Percentiles rank a stretch among this genome's conserved stretches.
Conservation (phyloP, 2,329 filamentous ascomycete species). For the Exophiala aquamarina region DNA sequence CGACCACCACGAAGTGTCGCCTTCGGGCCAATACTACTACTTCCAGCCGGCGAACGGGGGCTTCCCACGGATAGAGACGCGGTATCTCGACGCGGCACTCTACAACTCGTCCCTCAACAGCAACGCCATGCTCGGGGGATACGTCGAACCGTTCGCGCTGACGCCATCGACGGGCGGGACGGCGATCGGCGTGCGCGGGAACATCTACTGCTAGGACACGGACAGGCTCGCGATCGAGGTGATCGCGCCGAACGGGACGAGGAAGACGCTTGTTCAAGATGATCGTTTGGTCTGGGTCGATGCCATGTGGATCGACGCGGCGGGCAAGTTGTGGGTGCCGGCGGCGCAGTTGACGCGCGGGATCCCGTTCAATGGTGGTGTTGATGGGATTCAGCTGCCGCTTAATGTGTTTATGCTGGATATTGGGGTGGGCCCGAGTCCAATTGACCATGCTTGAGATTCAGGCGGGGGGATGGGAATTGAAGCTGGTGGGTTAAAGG, state of each 20-base stretch:
- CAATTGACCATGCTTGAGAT: conserved; percentile 16
- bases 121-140: conserved; percentile 28
- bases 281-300: conserved; percentile 17
- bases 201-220: conserved; percentile 39
- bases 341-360: conserved; percentile 20
- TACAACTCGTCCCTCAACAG: conserved; percentile 34
- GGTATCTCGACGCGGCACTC: conserved; percentile 34
- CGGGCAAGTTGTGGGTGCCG: conserved; percentile 18
- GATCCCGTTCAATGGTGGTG: conserved; percentile 13
- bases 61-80: conserved; percentile 36
- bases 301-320: conserved; percentile 20
- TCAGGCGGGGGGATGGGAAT: too few relatives aligned
- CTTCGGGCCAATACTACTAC: conserved; percentile 38
- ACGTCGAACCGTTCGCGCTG: conserved; percentile 32
- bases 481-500: too few relatives aligned
- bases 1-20: conserved; percentile 42
- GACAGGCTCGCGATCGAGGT: conserved; percentile 26
- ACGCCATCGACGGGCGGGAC: conserved; percentile 40
- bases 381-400: conserved; percentile 9
- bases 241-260: conserved; percentile 18
- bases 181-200: conserved; percentile 39
- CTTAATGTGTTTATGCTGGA: conserved; percentile 16
- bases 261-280: conserved; percentile 17
- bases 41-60: conserved; percentile 39
- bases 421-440: conserved; percentile 13